Percentiles rank a stretch among this genome's conserved stretches.
These are phyloP conservation scores for Phaeosphaeria sp. DNA, from an alignment of 2,329 filamentous ascomycete genomes.

Conservation along the genomic window DNA sequence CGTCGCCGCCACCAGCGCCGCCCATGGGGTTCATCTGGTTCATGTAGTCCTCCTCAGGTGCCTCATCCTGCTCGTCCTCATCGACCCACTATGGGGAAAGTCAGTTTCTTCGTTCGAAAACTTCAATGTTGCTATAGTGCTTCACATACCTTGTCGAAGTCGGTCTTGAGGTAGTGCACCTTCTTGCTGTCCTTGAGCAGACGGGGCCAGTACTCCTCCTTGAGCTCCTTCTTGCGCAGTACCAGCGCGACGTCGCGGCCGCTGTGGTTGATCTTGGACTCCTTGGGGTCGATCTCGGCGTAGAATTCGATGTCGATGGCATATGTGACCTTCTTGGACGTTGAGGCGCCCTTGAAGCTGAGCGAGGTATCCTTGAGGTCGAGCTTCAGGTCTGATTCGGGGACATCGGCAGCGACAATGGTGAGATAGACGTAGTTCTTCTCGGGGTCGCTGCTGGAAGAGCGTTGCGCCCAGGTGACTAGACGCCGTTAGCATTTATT, in stretches of 20 bases:
- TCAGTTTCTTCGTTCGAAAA: background rate
- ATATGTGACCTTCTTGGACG: conserved; percentile 86
- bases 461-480: conserved; percentile 99
- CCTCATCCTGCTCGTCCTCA: conserved; percentile 97
- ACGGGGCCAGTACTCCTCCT: conserved; percentile 94
- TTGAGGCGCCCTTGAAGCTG: conserved; percentile 81
- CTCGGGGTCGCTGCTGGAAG: conserved; percentile 75
- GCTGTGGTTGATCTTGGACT: conserved; percentile 88
- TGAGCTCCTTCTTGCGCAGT: conserved; percentile 95
- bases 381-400: conserved; percentile 77
- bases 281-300: conserved; percentile 84
- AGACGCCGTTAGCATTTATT: conserved; percentile 28
- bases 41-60: conserved; percentile 73
- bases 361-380: conserved; percentile 75
- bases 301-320: conserved; percentile 86
- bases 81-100: conserved; percentile 77
- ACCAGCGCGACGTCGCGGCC: conserved; percentile 87
- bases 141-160: conserved; percentile 86
- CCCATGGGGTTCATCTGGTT: conserved; percentile 61
- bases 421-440: conserved; percentile 97
- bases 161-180: conserved; percentile 95
- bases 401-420: conserved; percentile 86
- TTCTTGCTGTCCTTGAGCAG: conserved; percentile 90
- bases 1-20: conserved; percentile 58
- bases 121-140: background rate